Evolutionary conservation across 2,329 filamentous ascomycete species (phyloP), one percentile per base, ranked within the genome.

Genomic region (Emergomyces africanus): DNA sequence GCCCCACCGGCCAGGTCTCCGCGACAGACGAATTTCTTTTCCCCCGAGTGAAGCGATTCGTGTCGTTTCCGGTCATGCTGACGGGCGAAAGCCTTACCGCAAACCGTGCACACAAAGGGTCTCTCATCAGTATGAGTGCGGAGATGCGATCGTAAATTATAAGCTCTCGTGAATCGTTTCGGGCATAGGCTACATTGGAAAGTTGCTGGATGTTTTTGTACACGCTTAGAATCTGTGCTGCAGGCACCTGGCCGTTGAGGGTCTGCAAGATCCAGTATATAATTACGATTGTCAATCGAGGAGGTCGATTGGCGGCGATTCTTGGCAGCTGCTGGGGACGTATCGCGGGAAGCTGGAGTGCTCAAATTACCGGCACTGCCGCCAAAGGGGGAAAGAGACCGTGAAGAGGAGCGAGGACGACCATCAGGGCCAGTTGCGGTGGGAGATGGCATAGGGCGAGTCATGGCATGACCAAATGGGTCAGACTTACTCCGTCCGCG

Each of bases 1-100:
- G 86, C 86, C 53, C 86, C 85, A 1, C 84, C 84, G 65, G 92
- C 91, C 55, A 99, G 83, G 60, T 91, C 88, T 57, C 94, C 94
- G 65, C 90, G 90, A 75, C 94, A 99, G 8, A 97, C 89, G 70
- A 97, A 99, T 70, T 96, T 97, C 83, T 97, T 99, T 76, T 99
- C 94, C 48, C 94, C 94, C 0, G 89, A 95, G 69, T 99, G 94
- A 48, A 99, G 78, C 44, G 92, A 91, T 75, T 99, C 94, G 73
- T 99, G 94, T 44, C 94, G 87, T 75, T 99, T 99, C 51, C 94
- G 87, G 71, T 99, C 94, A 70, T 99, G 94, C 70, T 99, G 94
- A 30, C 94, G 87, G 5, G 94, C 94, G 75, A 99, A 99, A 0
- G 94, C 94, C 73, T 99, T 99, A 57, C 90, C 89, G 66, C 94